A percentile compares a stretch with the other conserved stretches of the same genome.
Conservation (phyloP, 2,329 filamentous ascomycete genomes). For the Coniochaeta pulveracea region DNA sequence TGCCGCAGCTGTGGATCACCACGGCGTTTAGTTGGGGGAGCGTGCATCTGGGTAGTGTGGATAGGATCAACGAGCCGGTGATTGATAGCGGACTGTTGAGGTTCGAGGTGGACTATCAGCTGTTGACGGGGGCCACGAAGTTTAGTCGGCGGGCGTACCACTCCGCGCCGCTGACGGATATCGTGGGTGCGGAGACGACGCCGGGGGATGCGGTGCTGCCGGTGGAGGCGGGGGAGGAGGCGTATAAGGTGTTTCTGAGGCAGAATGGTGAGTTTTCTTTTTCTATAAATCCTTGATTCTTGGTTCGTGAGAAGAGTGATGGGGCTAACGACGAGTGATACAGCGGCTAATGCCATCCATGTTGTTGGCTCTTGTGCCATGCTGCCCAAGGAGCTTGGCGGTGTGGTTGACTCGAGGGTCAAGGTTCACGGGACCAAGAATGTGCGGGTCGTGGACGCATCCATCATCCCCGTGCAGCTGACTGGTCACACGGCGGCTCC, state of each 20-base stretch:
- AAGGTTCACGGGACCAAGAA: conserved; percentile 28
- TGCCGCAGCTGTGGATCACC: conserved; percentile 16
- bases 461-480: conserved; percentile 23
- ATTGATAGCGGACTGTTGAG: conserved; percentile 26
- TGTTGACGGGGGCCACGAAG: conserved; percentile 17
- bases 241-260: conserved; percentile 15
- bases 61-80: conserved; percentile 20
- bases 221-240: conserved; percentile 16
- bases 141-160: conserved; percentile 19
- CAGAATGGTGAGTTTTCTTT: conserved; percentile 7
- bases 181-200: conserved; percentile 10
- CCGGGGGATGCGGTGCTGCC: conserved; percentile 15
- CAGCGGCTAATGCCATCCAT: conserved; percentile 17
- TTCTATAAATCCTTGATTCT: neutral
- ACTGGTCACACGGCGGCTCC: conserved; percentile 29
- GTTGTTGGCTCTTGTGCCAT: conserved; percentile 23
- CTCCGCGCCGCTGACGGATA: conserved; percentile 14
- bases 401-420: conserved; percentile 26
- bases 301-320: too few relatives aligned
- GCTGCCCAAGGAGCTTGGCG: conserved; percentile 25
- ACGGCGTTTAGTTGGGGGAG: conserved; percentile 24
- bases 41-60: conserved; percentile 25
- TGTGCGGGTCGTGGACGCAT: conserved; percentile 29
- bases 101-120: too few relatives aligned
- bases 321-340: too few relatives aligned